Percentiles rank a stretch among this genome's conserved stretches.
Evolutionary conservation across 257 asterid genomes (phyloP).

Genomic region (Penstemon davidsonii): DNA sequence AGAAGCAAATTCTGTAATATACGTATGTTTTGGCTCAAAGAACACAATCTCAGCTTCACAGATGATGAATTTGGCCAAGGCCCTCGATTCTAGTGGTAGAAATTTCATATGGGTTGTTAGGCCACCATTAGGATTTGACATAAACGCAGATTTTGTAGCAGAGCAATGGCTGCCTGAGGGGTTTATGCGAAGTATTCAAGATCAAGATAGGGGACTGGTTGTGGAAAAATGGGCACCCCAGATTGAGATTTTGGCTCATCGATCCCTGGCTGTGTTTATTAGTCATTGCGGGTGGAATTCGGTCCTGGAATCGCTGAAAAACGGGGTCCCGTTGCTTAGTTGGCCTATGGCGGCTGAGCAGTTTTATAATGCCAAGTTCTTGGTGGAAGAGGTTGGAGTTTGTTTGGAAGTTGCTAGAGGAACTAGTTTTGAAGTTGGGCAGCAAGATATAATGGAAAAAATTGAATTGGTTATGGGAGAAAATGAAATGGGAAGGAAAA

Average conservation of each 20-base stretch:
- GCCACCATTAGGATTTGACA: slow-evolving; percentile 57
- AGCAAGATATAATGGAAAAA: slow-evolving; percentile 39
- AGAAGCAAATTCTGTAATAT: slow-evolving; percentile 45
- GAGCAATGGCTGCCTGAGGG: slow-evolving; percentile 28
- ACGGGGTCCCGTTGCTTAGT: slow-evolving; percentile 50
- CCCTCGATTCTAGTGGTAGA: slow-evolving; percentile 40
- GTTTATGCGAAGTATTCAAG: slow-evolving; percentile 31
- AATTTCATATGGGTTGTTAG: slow-evolving; percentile 57
- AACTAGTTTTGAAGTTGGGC: slow-evolving; percentile 43
- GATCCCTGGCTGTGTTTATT: slow-evolving; percentile 43
- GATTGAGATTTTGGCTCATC: slow-evolving; percentile 46
- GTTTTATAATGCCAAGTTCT: slow-evolving; percentile 47
- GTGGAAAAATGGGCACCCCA: slow-evolving; percentile 63
- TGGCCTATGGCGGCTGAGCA: slow-evolving; percentile 67
- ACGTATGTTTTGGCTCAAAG: slow-evolving; percentile 59
- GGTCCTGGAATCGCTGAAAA: slow-evolving; percentile 46
- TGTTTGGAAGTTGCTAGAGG: slow-evolving; percentile 65
- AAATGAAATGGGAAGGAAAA: slow-evolving; percentile 36
- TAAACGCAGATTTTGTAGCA: slow-evolving; percentile 39
- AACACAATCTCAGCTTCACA: slow-evolving; percentile 57
- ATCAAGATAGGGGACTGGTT: slow-evolving; percentile 38
- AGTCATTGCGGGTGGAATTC: slow-evolving; percentile 72
- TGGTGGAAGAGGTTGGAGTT: slow-evolving; percentile 50
- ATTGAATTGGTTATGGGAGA: slow-evolving; percentile 54
- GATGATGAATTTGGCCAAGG: slow-evolving; percentile 58